Evolutionary conservation across 768 basidiomycete species (phyloP).

Genomic region (Gymnopilus junonius): DNA sequence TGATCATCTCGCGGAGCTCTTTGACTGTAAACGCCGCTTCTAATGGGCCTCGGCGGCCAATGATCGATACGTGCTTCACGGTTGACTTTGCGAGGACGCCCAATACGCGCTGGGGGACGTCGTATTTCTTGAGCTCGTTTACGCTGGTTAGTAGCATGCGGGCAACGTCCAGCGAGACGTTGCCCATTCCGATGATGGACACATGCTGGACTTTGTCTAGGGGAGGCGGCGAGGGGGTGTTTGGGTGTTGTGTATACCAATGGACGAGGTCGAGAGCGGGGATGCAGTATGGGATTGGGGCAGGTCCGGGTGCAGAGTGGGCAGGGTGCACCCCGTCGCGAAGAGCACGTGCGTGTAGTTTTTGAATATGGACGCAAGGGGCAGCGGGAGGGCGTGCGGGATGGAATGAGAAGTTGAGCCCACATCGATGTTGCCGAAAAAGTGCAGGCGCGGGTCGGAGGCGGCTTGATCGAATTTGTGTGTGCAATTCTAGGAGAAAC

Average conservation of each 20-base stretch:
- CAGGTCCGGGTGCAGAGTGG: slow-evolving; percentile 59
- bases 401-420: slow-evolving; percentile 35
- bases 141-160: slow-evolving; percentile 83
- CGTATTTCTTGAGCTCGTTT: slow-evolving; percentile 65
- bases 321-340: slow-evolving; percentile 81
- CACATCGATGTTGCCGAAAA: slow-evolving; percentile 87
- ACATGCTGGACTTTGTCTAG: slow-evolving; percentile 72
- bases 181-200: slow-evolving; percentile 91
- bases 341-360: slow-evolving; percentile 89
- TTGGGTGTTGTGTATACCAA: slow-evolving; percentile 96
- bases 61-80: slow-evolving; percentile 79
- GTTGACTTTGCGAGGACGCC: slow-evolving; percentile 62
- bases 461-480: slow-evolving; percentile 91
- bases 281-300: slow-evolving; percentile 55
- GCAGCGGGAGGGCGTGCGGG: slow-evolving; percentile 57
- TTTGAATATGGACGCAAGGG: slow-evolving; percentile 61
- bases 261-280: slow-evolving; percentile 88
- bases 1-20: slow-evolving; percentile 87
- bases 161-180: slow-evolving; percentile 92
- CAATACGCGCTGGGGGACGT: slow-evolving; percentile 79
- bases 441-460: slow-evolving; percentile 78
- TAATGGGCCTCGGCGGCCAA: slow-evolving; percentile 85
- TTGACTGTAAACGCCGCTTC: slow-evolving; percentile 93
- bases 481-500: slow-evolving; percentile 78
- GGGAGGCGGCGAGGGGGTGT: slow-evolving; percentile 59